Percentiles rank a stretch among this genome's conserved stretches.
phyloP scores from a whole-genome alignment of 192 early-diverging fungal species.

The Gamsiella multidivaricata region DNA sequence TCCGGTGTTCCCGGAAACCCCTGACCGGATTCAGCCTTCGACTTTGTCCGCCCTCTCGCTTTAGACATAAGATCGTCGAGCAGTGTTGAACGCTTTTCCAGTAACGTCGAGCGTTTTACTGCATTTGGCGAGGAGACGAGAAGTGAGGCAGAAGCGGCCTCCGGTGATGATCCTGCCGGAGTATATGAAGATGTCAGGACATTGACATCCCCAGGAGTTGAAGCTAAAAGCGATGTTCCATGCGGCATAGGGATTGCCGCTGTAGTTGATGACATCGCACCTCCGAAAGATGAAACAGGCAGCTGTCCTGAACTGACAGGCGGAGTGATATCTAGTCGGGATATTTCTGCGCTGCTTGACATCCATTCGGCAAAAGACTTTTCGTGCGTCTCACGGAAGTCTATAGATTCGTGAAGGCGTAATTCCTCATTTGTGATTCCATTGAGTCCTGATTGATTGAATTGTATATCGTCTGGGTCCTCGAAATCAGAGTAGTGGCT shows the following conservation, averaged over 20 bases:
- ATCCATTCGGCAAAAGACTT: slow-evolving; percentile 55
- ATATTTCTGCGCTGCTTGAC: slow-evolving; percentile 53
- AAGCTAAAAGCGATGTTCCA: slow-evolving; percentile 17
- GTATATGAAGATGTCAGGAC: slow-evolving; percentile 51
- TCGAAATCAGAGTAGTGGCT: slow-evolving; percentile 16
- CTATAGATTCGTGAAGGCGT: slow-evolving; percentile 26
- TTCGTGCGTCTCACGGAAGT: slow-evolving; percentile 33
- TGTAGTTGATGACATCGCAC: slow-evolving; percentile 3
- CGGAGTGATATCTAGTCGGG: slow-evolving; percentile 40
- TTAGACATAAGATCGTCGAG: slow-evolving; percentile 27
- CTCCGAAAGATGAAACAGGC: slow-evolving; percentile 20
- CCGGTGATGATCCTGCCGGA: slow-evolving; percentile 28
- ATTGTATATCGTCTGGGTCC: slow-evolving; percentile 16
- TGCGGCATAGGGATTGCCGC: background rate
- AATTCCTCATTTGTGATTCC: slow-evolving; percentile 36
- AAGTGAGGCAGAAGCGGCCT: slow-evolving; percentile 5
- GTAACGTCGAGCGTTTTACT: slow-evolving; percentile 7
- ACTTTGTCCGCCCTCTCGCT: slow-evolving; percentile 30
- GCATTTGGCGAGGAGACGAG: slow-evolving; percentile 13
- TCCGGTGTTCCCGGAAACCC: background rate
- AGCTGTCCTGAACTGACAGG: slow-evolving; percentile 2
- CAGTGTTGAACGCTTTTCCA: slow-evolving; percentile 35
- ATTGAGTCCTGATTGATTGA: slow-evolving; percentile 16
- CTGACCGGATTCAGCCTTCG: slow-evolving; percentile 9
- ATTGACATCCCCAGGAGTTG: slow-evolving; percentile 10